Percentiles rank a stretch among this genome's conserved stretches.
These are phyloP conservation scores for Rhizopus sp. DNA, from an alignment of 371 early-diverging fungal species.

Conservation along the genomic window DNA sequence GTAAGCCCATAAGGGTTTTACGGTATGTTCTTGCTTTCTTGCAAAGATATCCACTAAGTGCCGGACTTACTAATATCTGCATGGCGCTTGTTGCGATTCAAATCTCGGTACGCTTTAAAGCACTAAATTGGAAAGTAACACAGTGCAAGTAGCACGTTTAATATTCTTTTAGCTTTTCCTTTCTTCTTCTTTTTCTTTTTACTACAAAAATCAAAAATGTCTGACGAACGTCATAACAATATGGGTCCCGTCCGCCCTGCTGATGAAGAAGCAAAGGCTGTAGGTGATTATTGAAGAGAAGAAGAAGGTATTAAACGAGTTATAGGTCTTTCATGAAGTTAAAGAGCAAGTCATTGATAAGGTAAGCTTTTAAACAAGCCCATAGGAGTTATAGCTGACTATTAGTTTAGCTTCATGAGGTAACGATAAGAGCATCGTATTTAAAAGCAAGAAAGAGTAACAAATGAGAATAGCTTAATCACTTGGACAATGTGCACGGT, in stretches of 20 bases:
- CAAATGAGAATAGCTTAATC: constrained; percentile 30
- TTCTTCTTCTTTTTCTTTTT: neutral
- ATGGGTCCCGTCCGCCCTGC: constrained; percentile 48
- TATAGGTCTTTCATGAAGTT: constrained; percentile 40
- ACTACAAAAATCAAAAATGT: constrained; percentile 31
- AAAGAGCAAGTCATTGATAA: constrained; percentile 41
- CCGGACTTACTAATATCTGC: no score
- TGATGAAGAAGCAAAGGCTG: constrained; percentile 46
- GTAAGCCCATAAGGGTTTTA: no score
- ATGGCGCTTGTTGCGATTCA: no score
- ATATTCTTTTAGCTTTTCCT: neutral
- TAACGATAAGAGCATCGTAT: constrained; percentile 4
- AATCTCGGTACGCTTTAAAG: no score
- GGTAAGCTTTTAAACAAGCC: constrained; percentile 19
- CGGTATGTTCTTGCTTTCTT: no score
- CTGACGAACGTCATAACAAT: constrained; percentile 47
- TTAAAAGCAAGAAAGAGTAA: neutral
- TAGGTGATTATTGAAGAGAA: constrained; percentile 24
- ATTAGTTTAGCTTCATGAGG: constrained; percentile 31
- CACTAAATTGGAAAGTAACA: no score
- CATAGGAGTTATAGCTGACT: neutral
- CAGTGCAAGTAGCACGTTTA: neutral
- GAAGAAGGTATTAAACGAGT: neutral
- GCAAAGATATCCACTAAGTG: no score
- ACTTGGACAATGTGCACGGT: constrained; percentile 46